Evolutionary conservation across 768 basidiomycete species (phyloP).

Genomic region (Coprinellus micaceus): DNA sequence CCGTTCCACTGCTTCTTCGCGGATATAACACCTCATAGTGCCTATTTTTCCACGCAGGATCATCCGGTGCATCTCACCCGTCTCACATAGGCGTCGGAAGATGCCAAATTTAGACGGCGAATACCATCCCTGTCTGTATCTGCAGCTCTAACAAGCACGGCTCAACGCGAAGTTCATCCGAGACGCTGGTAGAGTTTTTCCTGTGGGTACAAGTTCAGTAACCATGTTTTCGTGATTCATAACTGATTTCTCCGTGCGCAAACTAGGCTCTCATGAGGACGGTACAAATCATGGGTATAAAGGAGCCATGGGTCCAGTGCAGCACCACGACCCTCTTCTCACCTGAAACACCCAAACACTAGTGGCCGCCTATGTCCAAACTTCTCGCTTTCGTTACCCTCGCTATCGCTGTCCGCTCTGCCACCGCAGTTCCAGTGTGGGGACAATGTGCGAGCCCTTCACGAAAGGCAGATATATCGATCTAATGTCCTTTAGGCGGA

Average conservation of each 20-base stretch:
- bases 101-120: background rate
- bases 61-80: background rate
- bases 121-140: background rate
- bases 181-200: background rate
- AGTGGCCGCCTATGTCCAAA: background rate
- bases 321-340: background rate
- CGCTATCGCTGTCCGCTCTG: background rate
- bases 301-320: background rate
- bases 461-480: background rate
- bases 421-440: constrained; percentile 20
- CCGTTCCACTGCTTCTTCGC: background rate
- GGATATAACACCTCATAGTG: background rate
- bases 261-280: background rate
- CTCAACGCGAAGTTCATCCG: background rate
- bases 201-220: background rate
- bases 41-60: background rate
- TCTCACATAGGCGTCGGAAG: background rate
- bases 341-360: background rate
- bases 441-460: constrained; percentile 24
- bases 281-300: background rate
- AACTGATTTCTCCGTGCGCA: background rate
- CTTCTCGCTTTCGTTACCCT: constrained; percentile 4
- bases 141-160: background rate
- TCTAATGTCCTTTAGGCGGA: constrained; percentile 16
- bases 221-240: background rate